Conservation (phyloP, 106 monocot genomes). For the Xerophyta viscosa region DNA sequence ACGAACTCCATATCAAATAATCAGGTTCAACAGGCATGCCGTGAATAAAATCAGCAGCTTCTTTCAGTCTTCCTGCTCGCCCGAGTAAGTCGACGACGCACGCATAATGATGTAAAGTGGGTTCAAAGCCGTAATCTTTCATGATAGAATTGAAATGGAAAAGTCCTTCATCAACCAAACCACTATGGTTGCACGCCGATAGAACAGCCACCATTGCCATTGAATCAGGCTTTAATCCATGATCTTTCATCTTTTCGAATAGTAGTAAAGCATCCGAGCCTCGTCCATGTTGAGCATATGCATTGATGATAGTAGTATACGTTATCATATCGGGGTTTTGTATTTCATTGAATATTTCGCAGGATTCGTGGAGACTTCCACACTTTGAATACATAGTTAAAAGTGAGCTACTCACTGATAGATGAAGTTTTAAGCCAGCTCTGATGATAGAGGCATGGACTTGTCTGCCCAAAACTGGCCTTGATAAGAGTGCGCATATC, state of each 20-base stretch:
- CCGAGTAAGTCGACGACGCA: slow-evolving; percentile 65
- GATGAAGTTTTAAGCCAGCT: slow-evolving; percentile 21
- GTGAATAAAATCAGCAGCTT: slow-evolving; percentile 45
- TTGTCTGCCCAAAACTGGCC: slow-evolving; percentile 24
- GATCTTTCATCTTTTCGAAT: slow-evolving; percentile 44
- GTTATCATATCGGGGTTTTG: slow-evolving; percentile 39
- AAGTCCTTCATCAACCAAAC: slow-evolving; percentile 58
- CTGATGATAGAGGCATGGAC: slow-evolving; percentile 48
- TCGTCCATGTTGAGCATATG: slow-evolving; percentile 65
- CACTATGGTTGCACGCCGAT: slow-evolving; percentile 59
- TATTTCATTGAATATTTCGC: slow-evolving; percentile 35
- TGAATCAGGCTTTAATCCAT: slow-evolving; percentile 39
- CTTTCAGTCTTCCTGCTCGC: slow-evolving; percentile 46
- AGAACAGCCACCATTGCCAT: slow-evolving; percentile 41
- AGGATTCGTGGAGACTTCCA: slow-evolving; percentile 42
- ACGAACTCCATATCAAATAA: slow-evolving; percentile 46
- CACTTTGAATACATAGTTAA: slow-evolving; percentile 61
- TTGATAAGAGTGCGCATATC: slow-evolving; percentile 31
- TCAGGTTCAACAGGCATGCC: slow-evolving; percentile 41
- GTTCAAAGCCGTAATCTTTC: slow-evolving; percentile 36
- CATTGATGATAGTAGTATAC: slow-evolving; percentile 67
- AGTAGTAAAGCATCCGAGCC: slow-evolving; percentile 39
- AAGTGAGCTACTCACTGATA: slow-evolving; percentile 39
- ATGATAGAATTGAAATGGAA: slow-evolving; percentile 46
- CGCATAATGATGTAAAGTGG: slow-evolving; percentile 38